Base-by-base conservation (phyloP, 179 eudicot genomes). In the Actinidia chinensis region DNA sequence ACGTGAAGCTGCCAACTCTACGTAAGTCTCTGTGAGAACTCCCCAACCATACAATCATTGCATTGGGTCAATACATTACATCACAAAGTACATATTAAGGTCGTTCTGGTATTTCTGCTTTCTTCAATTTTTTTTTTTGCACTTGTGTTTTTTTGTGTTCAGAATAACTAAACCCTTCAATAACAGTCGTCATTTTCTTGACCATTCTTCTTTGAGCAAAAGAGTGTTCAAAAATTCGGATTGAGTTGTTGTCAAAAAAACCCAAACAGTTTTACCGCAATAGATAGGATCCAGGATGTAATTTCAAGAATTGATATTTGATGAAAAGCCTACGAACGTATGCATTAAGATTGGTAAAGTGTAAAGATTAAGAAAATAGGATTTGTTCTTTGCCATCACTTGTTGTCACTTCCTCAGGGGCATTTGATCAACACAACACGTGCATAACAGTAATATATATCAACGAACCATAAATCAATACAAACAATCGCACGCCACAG, bases 1-100 rank as follows among this genome's bases (percentile, higher is more conserved):
- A 44, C 93, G 97, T 17, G 99, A 85, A 75, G 99, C 99, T 60
- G 99, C 99, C 58, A 95, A 77, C 85, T 95, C 99, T 55, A 98
- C 99, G 58, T 98, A 93, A 11, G 99, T 95, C 90, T 93, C 99
- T 3, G 99, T 95, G 13, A 95, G 90, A 63, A 95, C 99, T 76
- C 99, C 99, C 99, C 93, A 76, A 78, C 40, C 74, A 63, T 60
- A 68, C 20, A 28, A 67, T 11, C 56, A 74, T 56, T 12, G 5
- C 60, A 44, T 25, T 18, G 17, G 51, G 61, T 48, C 72, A 75
- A 47, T 44, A 71, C 52, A 17, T 75, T 42, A 18, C 22, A n/a
- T n/a, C n/a, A n/a, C n/a, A n/a, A n/a, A n/a, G n/a, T n/a, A n/a
- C n/a, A n/a, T n/a, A n/a, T n/a, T n/a, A n/a, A n/a, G n/a, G n/a